These are phyloP conservation scores for Alnus glutinosa DNA, from an alignment of 306 rosid genomes.

Conservation along the genomic window DNA sequence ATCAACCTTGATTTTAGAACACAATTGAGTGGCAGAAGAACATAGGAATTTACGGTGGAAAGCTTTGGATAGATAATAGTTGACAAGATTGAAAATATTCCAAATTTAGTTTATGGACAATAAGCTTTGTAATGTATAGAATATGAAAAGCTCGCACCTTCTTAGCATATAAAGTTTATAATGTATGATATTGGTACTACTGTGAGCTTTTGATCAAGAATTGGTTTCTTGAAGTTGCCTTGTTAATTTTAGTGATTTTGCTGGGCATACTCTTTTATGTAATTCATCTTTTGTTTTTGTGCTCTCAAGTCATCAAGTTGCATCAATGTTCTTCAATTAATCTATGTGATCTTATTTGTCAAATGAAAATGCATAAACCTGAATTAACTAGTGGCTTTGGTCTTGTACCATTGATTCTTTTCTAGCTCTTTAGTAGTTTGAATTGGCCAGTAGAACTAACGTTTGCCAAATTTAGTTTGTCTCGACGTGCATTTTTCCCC, in stretches of 20 bases:
- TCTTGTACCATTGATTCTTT: background rate
- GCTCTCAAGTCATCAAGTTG: constrained; percentile 8
- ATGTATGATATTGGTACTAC: background rate
- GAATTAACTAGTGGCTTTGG: background rate
- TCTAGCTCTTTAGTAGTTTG: background rate
- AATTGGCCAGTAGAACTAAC: background rate
- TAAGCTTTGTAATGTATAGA: background rate
- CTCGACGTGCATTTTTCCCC: background rate
- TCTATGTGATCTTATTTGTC: background rate
- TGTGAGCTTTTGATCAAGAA: background rate
- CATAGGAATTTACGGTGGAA: background rate
- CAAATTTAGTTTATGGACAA: background rate
- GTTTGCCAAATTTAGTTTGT: background rate
- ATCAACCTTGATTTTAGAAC: background rate
- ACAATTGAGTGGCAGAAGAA: background rate
- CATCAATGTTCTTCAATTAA: background rate
- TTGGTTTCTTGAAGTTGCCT: background rate
- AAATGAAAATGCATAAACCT: background rate
- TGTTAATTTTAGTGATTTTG: background rate
- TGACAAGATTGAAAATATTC: background rate
- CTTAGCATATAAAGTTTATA: background rate
- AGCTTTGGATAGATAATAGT: background rate
- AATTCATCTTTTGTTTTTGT: constrained; percentile 7
- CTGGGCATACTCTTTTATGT: background rate
- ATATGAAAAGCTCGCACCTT: background rate